Evolutionary conservation across 306 rosid species (phyloP).

Genomic region (Prunus campanulata): DNA sequence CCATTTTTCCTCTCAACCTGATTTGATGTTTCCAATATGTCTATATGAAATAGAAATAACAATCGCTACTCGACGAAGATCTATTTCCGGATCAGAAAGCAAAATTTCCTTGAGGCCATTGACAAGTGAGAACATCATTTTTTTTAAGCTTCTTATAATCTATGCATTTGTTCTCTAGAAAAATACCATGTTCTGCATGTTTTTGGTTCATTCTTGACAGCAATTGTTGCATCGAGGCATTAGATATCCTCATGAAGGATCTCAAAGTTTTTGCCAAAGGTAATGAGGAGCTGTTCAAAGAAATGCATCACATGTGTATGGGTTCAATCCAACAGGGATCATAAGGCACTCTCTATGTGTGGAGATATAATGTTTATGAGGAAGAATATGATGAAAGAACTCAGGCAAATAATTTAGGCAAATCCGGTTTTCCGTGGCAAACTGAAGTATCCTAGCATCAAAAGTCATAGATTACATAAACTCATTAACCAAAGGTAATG

Average conservation of each 20-base stretch:
- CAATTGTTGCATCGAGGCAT: too few relatives aligned
- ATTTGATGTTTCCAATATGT: background rate
- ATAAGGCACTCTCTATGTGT: conserved; percentile 63
- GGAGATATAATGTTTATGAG: conserved; percentile 76
- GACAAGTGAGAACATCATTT: conserved; percentile 27
- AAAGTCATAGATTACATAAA: conserved; percentile 62
- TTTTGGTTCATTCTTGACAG: too few relatives aligned
- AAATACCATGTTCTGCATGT: too few relatives aligned
- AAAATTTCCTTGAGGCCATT: conserved; percentile 45
- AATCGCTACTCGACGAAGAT: conserved; percentile 31
- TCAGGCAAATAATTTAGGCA: conserved; percentile 73
- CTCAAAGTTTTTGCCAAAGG: too few relatives aligned
- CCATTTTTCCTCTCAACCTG: too few relatives aligned
- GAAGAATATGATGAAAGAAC: conserved; percentile 66
- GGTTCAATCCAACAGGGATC: conserved; percentile 41
- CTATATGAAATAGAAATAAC: conserved; percentile 5
- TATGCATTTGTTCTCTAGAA: too few relatives aligned
- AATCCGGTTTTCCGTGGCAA: conserved; percentile 72
- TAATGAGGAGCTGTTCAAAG: too few relatives aligned
- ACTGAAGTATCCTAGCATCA: conserved; percentile 61
- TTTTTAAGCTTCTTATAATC: too few relatives aligned
- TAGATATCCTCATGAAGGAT: too few relatives aligned
- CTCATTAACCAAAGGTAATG: conserved; percentile 77
- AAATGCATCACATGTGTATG: too few relatives aligned
- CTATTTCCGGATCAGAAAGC: conserved; percentile 17